These are phyloP conservation scores for Xylaria grammica DNA, from an alignment of 495 filamentous ascomycete genomes.

Conservation along the genomic window DNA sequence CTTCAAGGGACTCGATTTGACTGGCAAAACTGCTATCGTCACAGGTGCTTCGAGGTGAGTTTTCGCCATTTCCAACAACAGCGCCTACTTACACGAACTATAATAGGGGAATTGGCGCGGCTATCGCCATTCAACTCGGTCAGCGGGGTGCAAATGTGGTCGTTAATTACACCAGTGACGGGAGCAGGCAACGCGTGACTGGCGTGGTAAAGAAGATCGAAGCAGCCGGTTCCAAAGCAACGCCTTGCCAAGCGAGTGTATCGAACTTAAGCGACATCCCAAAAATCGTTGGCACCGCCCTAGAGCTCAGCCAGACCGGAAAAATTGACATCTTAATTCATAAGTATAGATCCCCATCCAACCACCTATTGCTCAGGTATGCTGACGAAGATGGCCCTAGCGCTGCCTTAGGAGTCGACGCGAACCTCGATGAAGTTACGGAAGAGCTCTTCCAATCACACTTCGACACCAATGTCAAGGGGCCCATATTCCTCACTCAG, in stretches of 20 bases:
- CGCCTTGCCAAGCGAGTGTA: slow-evolving; percentile 1
- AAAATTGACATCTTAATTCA: neutral
- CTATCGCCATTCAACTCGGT: neutral
- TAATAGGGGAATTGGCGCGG: neutral
- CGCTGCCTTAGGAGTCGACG: slow-evolving; percentile 13
- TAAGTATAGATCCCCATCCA: neutral
- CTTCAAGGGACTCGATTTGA: slow-evolving; percentile 3
- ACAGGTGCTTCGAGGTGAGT: neutral
- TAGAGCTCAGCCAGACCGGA: neutral
- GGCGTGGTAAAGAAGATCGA: neutral
- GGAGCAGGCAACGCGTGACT: neutral
- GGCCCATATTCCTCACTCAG: slow-evolving; percentile 34
- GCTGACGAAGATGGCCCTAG: neutral
- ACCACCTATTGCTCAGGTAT: neutral
- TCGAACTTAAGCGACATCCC: neutral
- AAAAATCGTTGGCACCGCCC: neutral
- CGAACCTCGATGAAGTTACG: slow-evolving; percentile 8
- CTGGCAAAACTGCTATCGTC: neutral
- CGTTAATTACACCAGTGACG: neutral
- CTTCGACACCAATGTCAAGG: slow-evolving; percentile 29
- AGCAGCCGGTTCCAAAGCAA: neutral
- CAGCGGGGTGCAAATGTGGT: neutral
- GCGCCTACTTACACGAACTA: neutral
- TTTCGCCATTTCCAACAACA: too few species aligned
- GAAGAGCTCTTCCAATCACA: slow-evolving; percentile 20